Evolutionary conservation across 306 rosid genomes (phyloP), one percentile per base, ranked within the genome.

Genomic region (Adenanthera pavonina): DNA sequence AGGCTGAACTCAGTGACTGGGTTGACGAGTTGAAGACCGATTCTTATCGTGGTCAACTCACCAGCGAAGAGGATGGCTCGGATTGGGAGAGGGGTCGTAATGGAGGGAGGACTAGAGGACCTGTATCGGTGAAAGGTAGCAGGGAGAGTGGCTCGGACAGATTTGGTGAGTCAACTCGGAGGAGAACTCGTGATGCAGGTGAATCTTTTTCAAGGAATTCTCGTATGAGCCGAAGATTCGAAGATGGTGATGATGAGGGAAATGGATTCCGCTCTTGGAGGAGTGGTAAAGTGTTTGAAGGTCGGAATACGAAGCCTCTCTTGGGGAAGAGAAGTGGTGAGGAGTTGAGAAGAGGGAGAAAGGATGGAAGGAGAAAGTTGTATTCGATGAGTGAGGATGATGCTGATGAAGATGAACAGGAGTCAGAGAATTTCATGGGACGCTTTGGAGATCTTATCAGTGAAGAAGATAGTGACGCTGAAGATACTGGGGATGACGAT

Each of bases 1-100:
- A 95, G 86, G 94, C 92, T 8, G 97, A 95, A 15, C 94, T 95
- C 66, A 89, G 97, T 74, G 89, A 88, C 72, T 95, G 97, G 98
- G 94, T 93, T 51, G 89, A 88, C 48, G 98, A 83, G 1, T 70
- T 95, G 53, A 87, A 85, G 38, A 75, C 86, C 30, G 86, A 73
- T 83, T 78, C 90, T 6, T 56, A 72, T 62, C 85, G 81, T 2
- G 87, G 84, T 8, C 77, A 84, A 4, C 20, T 74, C 11, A 77
- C 79, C 14, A 78, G 85, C 59, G 88, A 75, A 2, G 85, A 61
- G 3, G 92, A 91, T 5, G 78, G 74, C 34, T 75, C 85, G 44
- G 89, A 79, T 13, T 88, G 51, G 6, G 80, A 72, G 16, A 74
- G 71, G 20, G 76, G 64, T 46, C 57, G 81, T 9, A 36, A 59